Percentiles rank a stretch among this genome's conserved stretches.
Conservation (phyloP, 75 land plant genomes). For the Sequoiadendron giganteum region DNA sequence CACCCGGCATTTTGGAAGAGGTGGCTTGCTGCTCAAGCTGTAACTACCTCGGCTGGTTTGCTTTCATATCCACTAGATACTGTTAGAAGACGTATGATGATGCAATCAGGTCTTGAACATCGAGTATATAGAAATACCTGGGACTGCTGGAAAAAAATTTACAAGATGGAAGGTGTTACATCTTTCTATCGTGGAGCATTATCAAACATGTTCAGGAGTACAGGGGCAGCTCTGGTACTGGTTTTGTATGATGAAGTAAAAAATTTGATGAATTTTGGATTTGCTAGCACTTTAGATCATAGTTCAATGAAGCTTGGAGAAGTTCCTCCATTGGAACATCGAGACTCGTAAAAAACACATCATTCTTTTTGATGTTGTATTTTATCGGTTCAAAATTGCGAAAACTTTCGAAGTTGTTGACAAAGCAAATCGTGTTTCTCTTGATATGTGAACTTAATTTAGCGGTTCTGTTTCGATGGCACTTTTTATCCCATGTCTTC, state of each 20-base stretch:
- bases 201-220: slow-evolving; percentile 91
- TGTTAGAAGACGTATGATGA: slow-evolving; percentile 94
- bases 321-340: slow-evolving; percentile 11
- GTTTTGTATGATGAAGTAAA: slow-evolving; percentile 93
- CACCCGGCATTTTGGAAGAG: slow-evolving; percentile 82
- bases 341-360: background rate
- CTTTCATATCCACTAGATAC: slow-evolving; percentile 94
- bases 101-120: slow-evolving; percentile 87
- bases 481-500: background rate
- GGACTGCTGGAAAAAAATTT: slow-evolving; percentile 93
- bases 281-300: background rate
- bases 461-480: background rate
- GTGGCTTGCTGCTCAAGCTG: slow-evolving; percentile 83
- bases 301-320: background rate
- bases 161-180: slow-evolving; percentile 58
- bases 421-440: background rate
- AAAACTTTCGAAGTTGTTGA: background rate
- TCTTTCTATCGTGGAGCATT: slow-evolving; percentile 93
- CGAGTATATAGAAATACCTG: slow-evolving; percentile 67
- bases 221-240: slow-evolving; percentile 90
- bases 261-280: slow-evolving; percentile 68
- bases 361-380: background rate
- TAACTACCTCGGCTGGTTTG: slow-evolving; percentile 88
- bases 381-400: background rate
- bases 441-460: background rate